A percentile compares a stretch with the other conserved stretches of the same genome.
Evolutionary conservation across 179 eudicot genomes (phyloP).

Genomic region (Silene noctiflora): DNA sequence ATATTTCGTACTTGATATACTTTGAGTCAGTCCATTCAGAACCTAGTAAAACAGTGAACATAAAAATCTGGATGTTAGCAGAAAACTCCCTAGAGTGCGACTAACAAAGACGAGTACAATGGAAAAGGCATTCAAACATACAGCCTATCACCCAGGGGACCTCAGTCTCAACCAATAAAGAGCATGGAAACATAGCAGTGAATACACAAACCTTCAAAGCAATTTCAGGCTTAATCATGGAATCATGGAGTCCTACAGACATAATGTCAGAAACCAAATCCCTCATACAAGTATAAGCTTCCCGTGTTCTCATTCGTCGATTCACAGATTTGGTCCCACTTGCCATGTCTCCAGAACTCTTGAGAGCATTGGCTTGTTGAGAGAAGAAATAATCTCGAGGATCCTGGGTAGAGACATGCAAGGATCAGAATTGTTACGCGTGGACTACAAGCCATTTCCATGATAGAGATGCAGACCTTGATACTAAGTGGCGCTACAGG

Average conservation of each 20-base stretch:
- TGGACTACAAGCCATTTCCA: conserved; percentile 17
- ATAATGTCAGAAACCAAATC: conserved; percentile 50
- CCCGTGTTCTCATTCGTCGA: conserved; percentile 47
- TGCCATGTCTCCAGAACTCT: conserved; percentile 54
- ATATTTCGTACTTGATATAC: conserved; percentile 72
- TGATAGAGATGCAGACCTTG: conserved; percentile 47
- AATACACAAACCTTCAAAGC: conserved; percentile 60
- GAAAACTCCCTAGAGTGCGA: neutral
- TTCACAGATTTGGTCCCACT: conserved; percentile 45
- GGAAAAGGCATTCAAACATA: neutral
- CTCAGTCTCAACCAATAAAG: neutral
- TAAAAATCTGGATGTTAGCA: conserved; percentile 18
- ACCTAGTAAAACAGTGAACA: conserved; percentile 42
- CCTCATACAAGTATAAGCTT: conserved; percentile 63
- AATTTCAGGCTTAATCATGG: conserved; percentile 67
- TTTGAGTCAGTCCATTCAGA: conserved; percentile 60
- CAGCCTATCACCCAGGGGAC: too few relatives aligned
- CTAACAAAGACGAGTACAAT: conserved; percentile 7
- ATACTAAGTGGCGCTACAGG: conserved; percentile 88
- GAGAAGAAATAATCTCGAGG: conserved; percentile 95
- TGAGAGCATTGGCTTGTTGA: conserved; percentile 86
- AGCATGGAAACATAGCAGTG: conserved; percentile 6
- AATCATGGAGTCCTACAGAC: conserved; percentile 50
- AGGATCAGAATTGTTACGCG: conserved; percentile 17
- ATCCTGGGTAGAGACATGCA: conserved; percentile 49